phyloP scores from a whole-genome alignment of 805 yeast genomes.

The Jamesozyma lodderae region DNA sequence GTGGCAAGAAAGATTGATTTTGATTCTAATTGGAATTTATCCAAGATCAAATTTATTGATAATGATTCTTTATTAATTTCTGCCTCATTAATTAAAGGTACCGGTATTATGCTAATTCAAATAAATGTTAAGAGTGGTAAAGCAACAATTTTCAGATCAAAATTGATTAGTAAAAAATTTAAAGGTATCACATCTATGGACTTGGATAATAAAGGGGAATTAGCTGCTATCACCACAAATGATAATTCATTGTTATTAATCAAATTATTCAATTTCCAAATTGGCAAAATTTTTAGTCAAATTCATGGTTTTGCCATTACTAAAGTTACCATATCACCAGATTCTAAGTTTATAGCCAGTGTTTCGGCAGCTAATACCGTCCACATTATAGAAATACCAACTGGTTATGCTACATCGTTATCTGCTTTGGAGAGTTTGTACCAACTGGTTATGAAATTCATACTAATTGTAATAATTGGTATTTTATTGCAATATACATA shows the following conservation, averaged over 20 bases:
- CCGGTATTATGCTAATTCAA: slow-evolving; percentile 33
- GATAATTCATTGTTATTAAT: slow-evolving; percentile 57
- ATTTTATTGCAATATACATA: slow-evolving; percentile 15
- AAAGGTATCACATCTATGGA: slow-evolving; percentile 53
- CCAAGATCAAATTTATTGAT: slow-evolving; percentile 31
- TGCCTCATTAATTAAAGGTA: slow-evolving; percentile 34
- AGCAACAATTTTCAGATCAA: slow-evolving; percentile 18
- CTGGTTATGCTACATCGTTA: slow-evolving; percentile 33
- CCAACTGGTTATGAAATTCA: slow-evolving; percentile 14
- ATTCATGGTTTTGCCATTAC: slow-evolving; percentile 79
- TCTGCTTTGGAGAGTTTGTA: slow-evolving; percentile 15
- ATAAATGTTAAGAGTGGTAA: slow-evolving; percentile 25
- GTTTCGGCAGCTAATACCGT: slow-evolving; percentile 74
- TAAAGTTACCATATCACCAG: slow-evolving; percentile 54
- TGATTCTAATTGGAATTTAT: slow-evolving; percentile 22
- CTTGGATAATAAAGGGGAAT: slow-evolving; percentile 27
- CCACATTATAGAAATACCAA: slow-evolving; percentile 54
- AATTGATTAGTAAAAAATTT: slow-evolving; percentile 29
- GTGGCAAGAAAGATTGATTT: slow-evolving; percentile 29
- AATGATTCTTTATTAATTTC: slow-evolving; percentile 35
- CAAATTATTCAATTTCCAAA: slow-evolving; percentile 42
- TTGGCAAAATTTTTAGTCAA: slow-evolving; percentile 43
- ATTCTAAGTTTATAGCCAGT: slow-evolving; percentile 58
- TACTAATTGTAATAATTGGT: slow-evolving; percentile 18
- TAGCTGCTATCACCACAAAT: slow-evolving; percentile 38